These are phyloP conservation scores for Umbilicus rupestris DNA, from an alignment of 164 flowering plant species.

Conservation along the genomic window DNA sequence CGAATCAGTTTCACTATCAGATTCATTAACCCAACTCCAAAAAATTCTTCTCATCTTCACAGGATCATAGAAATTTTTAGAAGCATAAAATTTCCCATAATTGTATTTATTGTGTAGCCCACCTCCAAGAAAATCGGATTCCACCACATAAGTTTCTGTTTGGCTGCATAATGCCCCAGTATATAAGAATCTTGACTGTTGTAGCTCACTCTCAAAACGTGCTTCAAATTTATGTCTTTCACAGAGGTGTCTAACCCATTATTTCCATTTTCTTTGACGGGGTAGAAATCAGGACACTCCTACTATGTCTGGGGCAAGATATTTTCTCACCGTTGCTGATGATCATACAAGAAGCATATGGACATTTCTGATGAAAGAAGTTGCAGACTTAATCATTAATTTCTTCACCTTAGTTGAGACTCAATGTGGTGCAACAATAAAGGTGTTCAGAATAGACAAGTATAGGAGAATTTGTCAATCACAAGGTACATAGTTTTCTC, in stretches of 20 bases:
- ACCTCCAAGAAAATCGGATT: slow-evolving; percentile 18
- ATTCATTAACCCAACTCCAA: slow-evolving; percentile 52
- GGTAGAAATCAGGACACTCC: slow-evolving; percentile 79
- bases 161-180: slow-evolving; percentile 28
- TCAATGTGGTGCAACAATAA: too few species aligned
- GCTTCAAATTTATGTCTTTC: slow-evolving; percentile 17
- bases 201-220: slow-evolving; percentile 39
- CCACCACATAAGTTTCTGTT: slow-evolving; percentile 25
- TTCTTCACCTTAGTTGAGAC: too few species aligned
- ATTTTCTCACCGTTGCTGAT: too few species aligned
- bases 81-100: slow-evolving; percentile 60
- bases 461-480: too few species aligned
- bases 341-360: too few species aligned
- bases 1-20: too few species aligned
- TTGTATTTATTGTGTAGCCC: slow-evolving; percentile 32
- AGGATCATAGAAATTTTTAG: slow-evolving; percentile 47
- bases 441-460: too few species aligned
- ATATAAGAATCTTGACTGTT: slow-evolving; percentile 32
- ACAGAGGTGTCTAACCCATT: slow-evolving; percentile 38
- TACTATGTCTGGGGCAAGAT: too few species aligned
- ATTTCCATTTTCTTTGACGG: slow-evolving; percentile 21
- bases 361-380: too few species aligned
- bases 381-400: too few species aligned
- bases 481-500: too few species aligned
- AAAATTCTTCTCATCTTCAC: slow-evolving; percentile 33